Conservation (phyloP, 2,329 filamentous ascomycete genomes). For the Colletotrichum tanaceti region DNA sequence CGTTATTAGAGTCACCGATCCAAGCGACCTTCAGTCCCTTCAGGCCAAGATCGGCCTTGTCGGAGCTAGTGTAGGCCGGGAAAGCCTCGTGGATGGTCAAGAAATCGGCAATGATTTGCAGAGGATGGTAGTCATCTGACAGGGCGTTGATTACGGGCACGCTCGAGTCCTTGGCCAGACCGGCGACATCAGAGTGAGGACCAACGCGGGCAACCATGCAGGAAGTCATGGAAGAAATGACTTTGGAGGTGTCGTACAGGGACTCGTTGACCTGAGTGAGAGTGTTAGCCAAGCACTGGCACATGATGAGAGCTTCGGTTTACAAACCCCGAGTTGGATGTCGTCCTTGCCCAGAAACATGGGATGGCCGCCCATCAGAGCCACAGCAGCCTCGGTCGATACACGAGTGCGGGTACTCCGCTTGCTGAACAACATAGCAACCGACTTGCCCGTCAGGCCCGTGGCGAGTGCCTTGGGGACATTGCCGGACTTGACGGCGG, state of each 20-base stretch:
- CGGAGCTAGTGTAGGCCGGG: constrained; percentile 55
- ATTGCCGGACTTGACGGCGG: constrained; percentile 76
- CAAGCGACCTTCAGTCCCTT: constrained; percentile 92
- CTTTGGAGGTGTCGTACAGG: constrained; percentile 88
- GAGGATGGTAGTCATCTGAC: constrained; percentile 90
- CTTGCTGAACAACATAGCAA: constrained; percentile 98
- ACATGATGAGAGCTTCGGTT: neutral
- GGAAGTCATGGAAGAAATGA: constrained; percentile 94
- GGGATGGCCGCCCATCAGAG: constrained; percentile 88
- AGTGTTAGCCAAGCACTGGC: constrained; percentile 18
- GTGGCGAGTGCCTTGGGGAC: constrained; percentile 69
- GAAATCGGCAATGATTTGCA: constrained; percentile 95
- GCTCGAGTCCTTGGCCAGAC: constrained; percentile 76
- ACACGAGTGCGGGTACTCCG: constrained; percentile 92
- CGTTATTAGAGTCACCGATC: constrained; percentile 97
- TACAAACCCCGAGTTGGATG: constrained; percentile 87
- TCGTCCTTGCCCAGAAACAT: constrained; percentile 98
- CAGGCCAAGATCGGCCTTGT: constrained; percentile 68
- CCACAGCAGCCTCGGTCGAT: constrained; percentile 90
- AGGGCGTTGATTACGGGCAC: constrained; percentile 90
- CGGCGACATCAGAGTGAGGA: constrained; percentile 78
- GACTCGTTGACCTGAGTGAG: constrained; percentile 82
- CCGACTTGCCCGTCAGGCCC: constrained; percentile 78
- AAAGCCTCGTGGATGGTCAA: constrained; percentile 88
- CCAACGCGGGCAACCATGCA: constrained; percentile 85